A percentile compares a stretch with the other conserved stretches of the same genome.
Evolutionary conservation across 2,329 filamentous ascomycete species (phyloP).

Genomic region (Colletotrichum orchidophilum): DNA sequence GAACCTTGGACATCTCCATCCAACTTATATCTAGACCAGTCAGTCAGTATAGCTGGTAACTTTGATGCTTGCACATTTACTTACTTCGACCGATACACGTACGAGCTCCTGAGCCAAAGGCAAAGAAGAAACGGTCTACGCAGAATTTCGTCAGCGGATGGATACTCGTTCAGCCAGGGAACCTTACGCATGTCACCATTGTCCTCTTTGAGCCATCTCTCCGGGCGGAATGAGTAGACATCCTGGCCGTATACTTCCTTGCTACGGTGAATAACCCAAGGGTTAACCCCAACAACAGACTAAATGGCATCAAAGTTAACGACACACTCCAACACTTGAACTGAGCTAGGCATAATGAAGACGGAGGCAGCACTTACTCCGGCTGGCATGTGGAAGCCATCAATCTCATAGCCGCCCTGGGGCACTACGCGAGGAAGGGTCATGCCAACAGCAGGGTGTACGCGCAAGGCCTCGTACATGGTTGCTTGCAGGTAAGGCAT

Average conservation of each 20-base stretch:
- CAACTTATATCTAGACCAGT: slow-evolving; percentile 16
- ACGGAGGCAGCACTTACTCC: slow-evolving; percentile 28
- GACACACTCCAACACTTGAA: neutral
- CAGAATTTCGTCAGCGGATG: neutral
- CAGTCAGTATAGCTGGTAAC: neutral
- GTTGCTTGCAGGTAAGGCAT: slow-evolving; percentile 20
- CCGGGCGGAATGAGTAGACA: slow-evolving; percentile 17
- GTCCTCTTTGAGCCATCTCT: slow-evolving; percentile 21
- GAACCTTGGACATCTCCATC: slow-evolving; percentile 30
- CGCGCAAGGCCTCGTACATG: slow-evolving; percentile 21
- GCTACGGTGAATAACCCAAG: slow-evolving; percentile 39
- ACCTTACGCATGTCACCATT: slow-evolving; percentile 18
- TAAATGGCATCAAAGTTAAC: neutral
- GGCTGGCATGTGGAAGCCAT: slow-evolving; percentile 37
- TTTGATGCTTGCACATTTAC: neutral
- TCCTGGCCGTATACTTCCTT: slow-evolving; percentile 11
- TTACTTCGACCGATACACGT: slow-evolving; percentile 4
- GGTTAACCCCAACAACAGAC: slow-evolving; percentile 38
- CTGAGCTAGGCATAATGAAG: too few relatives aligned
- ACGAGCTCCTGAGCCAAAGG: slow-evolving; percentile 8
- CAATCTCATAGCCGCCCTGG: slow-evolving; percentile 29
- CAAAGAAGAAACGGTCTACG: slow-evolving; percentile 19
- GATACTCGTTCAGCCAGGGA: neutral
- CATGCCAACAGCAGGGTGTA: slow-evolving; percentile 22
- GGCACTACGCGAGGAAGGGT: slow-evolving; percentile 21